These are phyloP conservation scores for Pythium utonaiense DNA, from an alignment of 352 stramenopile species.

Conservation along the genomic window DNA sequence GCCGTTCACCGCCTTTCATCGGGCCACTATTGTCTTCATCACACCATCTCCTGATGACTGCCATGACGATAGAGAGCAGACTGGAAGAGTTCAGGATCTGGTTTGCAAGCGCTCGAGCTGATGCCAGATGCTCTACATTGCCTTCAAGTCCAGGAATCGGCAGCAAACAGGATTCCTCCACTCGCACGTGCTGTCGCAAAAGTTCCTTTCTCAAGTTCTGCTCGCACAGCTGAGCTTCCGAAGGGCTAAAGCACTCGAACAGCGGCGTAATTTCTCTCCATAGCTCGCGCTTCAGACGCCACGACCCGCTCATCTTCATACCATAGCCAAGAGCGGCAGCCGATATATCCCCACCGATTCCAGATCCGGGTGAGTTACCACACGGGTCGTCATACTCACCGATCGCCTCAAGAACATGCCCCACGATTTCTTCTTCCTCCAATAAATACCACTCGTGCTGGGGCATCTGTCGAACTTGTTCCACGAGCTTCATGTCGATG, in stretches of 20 bases:
- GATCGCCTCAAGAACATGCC: constrained; percentile 54
- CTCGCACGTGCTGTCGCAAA: constrained; percentile 4
- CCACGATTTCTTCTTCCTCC: constrained; percentile 80
- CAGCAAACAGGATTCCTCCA: constrained; percentile 15
- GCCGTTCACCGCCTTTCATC: constrained; percentile 1
- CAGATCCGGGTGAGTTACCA: constrained; percentile 3
- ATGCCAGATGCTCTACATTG: constrained; percentile 3
- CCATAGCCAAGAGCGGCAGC: constrained; percentile 35
- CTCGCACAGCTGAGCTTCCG: constrained; percentile 67
- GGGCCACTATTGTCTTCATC: constrained; percentile 20
- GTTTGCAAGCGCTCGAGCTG: constrained; percentile 5
- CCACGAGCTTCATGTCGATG: constrained; percentile 69
- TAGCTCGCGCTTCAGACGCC: constrained; percentile 49
- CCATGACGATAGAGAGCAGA: constrained; percentile 37
- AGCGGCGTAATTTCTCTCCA: constrained; percentile 58
- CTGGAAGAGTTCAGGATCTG: constrained; percentile 51
- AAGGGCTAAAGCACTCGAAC: constrained; percentile 77
- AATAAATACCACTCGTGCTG: constrained; percentile 47
- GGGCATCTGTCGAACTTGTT: constrained; percentile 62
- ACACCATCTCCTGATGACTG: constrained; percentile 39
- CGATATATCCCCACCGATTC: constrained; percentile 4
- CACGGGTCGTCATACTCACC: constrained; percentile 56
- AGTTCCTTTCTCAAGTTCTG: constrained; percentile 62
- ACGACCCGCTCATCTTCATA: constrained; percentile 69
- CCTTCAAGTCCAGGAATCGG: neutral